Base-by-base conservation (phyloP, 768 basidiomycete genomes). In the Hysterangium stoloniferum region DNA sequence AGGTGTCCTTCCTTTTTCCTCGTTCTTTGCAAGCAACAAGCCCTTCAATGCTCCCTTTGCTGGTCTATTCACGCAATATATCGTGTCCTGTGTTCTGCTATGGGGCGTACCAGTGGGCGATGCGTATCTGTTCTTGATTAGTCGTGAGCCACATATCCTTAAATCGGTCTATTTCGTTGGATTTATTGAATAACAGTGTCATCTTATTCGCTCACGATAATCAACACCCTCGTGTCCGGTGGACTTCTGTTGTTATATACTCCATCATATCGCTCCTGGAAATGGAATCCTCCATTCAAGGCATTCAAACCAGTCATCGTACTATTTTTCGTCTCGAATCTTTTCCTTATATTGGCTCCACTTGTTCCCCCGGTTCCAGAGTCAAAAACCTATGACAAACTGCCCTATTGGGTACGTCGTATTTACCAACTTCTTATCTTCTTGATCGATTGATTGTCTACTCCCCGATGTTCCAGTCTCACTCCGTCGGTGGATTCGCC, bases 401-500 rank as follows among this genome's bases (percentile, higher is more conserved):
- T 58, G 19, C 57, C 57, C 12, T 57, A 58, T 50, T 59, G 36
- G 11, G 35, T 59, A 48, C 20, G 47, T 48, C 8, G 24, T 19
- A 36, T 31, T 45, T 47, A 19, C 31, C 13, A n/a, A 12, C 28
- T 6, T 13, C 11, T 17, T 41, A 22, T 19, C 19, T 25, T 4
- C 7, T 5, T 20, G 40, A 22, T 41, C 13, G 22, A 19, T 19
- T 12, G 2, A 8, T 19, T 12, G 20, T 41, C 12, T 8, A 12
- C 40, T 19, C 11, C 22, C 3, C 3, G 19, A 17, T 11, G 11
- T 13, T 19, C 3, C 28, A 81, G 78, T 67, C 72, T 2, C 80
- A 82, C 50, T 64, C 73, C 4, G 63, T 69, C 17, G 66, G 71
- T 7, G 72, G 75, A 0, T 64, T 78, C 48, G 58, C 64, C 0